Base-by-base conservation (phyloP, 1,284 basidiomycete species). In the Earliella scabrosa region DNA sequence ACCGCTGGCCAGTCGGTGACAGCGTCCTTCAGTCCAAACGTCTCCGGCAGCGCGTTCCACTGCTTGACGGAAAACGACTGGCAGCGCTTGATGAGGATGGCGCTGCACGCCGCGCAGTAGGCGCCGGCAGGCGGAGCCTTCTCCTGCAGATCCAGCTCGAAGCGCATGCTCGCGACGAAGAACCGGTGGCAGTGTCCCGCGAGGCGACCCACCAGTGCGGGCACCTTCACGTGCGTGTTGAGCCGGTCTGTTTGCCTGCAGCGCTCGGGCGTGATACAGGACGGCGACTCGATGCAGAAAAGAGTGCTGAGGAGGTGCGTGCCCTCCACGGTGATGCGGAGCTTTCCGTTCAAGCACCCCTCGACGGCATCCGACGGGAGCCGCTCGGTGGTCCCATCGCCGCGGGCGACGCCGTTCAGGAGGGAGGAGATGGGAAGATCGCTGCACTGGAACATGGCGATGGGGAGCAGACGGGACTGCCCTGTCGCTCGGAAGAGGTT, bases 401-500 rank as follows among this genome's bases (percentile, higher is more conserved):
- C 46, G 8, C 49, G 54, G 6, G 9, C 1, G 26, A 11, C 4
- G 29, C 54, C 54, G 2, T 20, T 13, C 2, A 56, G 13, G 34
- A 56, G 44, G 1, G 13, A 4, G 26, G 14, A 18, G 14, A 21
- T 24, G 1, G 45, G 34, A 31, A 56, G 29, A 2, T 3, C 9
- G n/a, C 21, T 21, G 32, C 41, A 51, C 6, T 11, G 41, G 23
- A 44, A 51, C 14, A 51, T 16, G 23, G 50, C 50, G 34, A 45
- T n/a, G 10, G 50, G 50, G 16, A 51, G 26, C 41, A 51, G 20
- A 21, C 31, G 41, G 4, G 23, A 16, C 16, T 32, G 24, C 16
- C 18, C 50, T 16, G 45, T 27, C 14, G 34, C 18, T 21, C 44
- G 45, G 27, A 58, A 41, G 35, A 59, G 46, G 21, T 52, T 55